Evolutionary conservation across 345 rosid genomes (phyloP).

Genomic region (Microcos paniculata): DNA sequence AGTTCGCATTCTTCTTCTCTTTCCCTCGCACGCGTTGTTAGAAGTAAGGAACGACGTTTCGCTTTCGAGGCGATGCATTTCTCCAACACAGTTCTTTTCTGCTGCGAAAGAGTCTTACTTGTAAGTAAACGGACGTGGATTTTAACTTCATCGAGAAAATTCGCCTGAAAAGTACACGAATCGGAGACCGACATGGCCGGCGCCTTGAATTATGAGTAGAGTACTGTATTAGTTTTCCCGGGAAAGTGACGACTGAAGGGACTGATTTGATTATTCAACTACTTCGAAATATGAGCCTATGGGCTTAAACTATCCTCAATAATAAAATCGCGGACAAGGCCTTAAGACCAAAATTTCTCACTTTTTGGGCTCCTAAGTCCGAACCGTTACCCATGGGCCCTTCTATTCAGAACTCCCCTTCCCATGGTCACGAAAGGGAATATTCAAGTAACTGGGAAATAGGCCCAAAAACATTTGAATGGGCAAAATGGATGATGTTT

Average conservation of each 20-base stretch:
- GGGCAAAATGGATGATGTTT: not conserved
- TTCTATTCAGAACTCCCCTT: not conserved
- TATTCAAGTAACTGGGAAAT: not conserved
- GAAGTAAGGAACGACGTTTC: conserved; percentile 10
- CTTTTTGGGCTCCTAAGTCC: not conserved
- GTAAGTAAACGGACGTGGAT: not conserved
- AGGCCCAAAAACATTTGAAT: not conserved
- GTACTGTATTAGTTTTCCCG: conserved; percentile 10
- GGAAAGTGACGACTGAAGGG: not conserved
- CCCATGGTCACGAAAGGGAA: not conserved
- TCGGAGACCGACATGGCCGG: not conserved
- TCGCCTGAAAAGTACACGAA: conserved; percentile 4
- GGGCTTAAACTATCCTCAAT: not conserved
- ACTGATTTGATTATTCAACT: not conserved
- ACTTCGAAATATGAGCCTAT: not conserved
- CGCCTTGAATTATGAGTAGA: not conserved
- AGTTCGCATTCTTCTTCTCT: not conserved
- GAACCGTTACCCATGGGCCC: no score
- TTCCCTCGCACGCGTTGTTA: not conserved
- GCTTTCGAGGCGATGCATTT: not conserved
- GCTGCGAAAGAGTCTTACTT: not conserved
- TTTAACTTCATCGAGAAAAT: conserved; percentile 3
- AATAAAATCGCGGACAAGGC: not conserved
- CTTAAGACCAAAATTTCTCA: not conserved
- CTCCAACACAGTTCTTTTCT: not conserved